phyloP scores from a whole-genome alignment of 345 rosid genomes.

The Hibiscus syriacus region DNA sequence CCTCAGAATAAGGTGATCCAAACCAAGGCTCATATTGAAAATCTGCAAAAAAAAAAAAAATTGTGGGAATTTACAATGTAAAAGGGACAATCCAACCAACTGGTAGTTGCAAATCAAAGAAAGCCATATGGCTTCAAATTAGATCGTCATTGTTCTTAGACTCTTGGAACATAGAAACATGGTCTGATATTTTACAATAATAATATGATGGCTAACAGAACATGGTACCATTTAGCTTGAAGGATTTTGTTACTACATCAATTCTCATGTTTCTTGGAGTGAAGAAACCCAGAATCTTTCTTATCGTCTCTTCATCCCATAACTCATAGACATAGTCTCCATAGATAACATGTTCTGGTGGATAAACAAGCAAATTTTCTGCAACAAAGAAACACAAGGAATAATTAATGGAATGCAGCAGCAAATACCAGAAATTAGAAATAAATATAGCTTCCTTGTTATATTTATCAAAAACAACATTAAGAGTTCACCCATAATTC shows the following conservation, averaged over 20 bases:
- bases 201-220: background rate
- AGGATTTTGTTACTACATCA: slow-evolving; percentile 75
- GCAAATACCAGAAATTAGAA: background rate
- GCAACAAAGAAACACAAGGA: slow-evolving; percentile 20
- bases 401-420: background rate
- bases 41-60: slow-evolving; percentile 48
- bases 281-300: slow-evolving; percentile 51
- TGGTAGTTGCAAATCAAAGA: background rate
- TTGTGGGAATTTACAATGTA: background rate
- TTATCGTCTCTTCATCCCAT: slow-evolving; percentile 81
- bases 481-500: background rate
- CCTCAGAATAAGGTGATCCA: slow-evolving; percentile 63
- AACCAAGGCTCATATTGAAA: slow-evolving; percentile 80
- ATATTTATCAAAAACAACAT: background rate
- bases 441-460: background rate
- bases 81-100: background rate
- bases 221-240: slow-evolving; percentile 51
- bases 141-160: background rate
- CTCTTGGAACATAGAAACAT: background rate
- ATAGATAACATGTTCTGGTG: slow-evolving; percentile 76
- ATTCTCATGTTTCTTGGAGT: slow-evolving; percentile 87
- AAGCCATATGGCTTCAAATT: background rate
- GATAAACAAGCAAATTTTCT: slow-evolving; percentile 82
- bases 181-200: background rate
- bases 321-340: slow-evolving; percentile 70